Base-by-base conservation (phyloP, 768 basidiomycete genomes). In the Mycena maculata region DNA sequence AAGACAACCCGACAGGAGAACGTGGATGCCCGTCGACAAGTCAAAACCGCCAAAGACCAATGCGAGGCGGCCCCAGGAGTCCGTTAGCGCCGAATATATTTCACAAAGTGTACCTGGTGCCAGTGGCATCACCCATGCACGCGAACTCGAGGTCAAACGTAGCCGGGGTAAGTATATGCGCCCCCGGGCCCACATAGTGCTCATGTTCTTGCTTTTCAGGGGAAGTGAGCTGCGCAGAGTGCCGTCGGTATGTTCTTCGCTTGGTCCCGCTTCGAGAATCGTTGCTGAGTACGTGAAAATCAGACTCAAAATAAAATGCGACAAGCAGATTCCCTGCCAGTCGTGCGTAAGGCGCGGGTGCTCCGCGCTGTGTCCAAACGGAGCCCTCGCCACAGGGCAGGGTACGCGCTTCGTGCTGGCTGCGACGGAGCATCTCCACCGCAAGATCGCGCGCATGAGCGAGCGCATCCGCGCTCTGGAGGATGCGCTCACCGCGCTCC, bases 261-360 rank as follows among this genome's bases (percentile, higher is more conserved):
- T 77, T 78, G 25, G 38, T 42, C 20, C 39, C 52, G 27, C 48
- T 25, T 28, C 33, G 54, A 54, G 39, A 39, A 56, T 31, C 65
- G 50, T 61, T 67, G 64, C 71, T 53, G 5, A 28, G 16, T 11
- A 16, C 15, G 8, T 22, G 33, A 41, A 13, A 23, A 28, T n/a
- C n/a, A 86, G 91, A 71, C 82, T 93, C 71, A 90, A 92, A 84
- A 92, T 93, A 76, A 92, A 91, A 75, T 93, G 91, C 81, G 90
- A 92, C 85, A 92, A 92, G 81, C 86, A 90, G 69, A 90, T 92
- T 59, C 92, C 92, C 12, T 92, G 91, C 74, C 89, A 91, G 75
- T 91, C 90, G 0, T 92, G 91, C 75, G 70, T 90, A 87, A 79
- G 91, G 70, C 79, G 91, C 71, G 90, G 91, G 28, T 92, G 91